Conservation (phyloP, 768 basidiomycete species). For the Termitomyces sp. region DNA sequence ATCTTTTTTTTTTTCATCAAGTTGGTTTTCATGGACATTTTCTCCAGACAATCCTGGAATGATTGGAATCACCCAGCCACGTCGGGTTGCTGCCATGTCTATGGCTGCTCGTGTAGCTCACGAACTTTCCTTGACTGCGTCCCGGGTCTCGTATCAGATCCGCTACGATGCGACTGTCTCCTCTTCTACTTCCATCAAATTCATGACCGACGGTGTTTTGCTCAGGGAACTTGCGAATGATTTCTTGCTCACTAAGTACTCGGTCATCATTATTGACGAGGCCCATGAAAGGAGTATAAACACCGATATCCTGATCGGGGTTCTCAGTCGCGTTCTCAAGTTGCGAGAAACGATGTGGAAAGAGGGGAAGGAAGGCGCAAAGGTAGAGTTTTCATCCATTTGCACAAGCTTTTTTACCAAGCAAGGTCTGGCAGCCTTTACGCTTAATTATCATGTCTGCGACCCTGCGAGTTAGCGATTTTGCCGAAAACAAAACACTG, state of each 20-base stretch:
- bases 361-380: constrained; percentile 63
- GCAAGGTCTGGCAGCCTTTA: constrained; percentile 51
- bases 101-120: constrained; percentile 92
- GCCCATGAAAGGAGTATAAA: constrained; percentile 98
- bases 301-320: constrained; percentile 95
- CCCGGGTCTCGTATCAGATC: constrained; percentile 92
- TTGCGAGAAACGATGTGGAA: constrained; percentile 89
- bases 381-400: constrained; percentile 37
- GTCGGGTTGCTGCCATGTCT: constrained; percentile 95
- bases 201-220: constrained; percentile 99
- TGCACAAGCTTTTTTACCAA: constrained; percentile 6
- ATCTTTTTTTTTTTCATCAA: neutral
- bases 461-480: constrained; percentile 90
- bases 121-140: constrained; percentile 81
- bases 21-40: constrained; percentile 1
- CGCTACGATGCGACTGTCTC: constrained; percentile 95
- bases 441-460: constrained; percentile 99
- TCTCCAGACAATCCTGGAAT: constrained; percentile 89
- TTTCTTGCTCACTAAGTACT: constrained; percentile 91
- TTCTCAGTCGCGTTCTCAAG: constrained; percentile 89
- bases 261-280: constrained; percentile 94
- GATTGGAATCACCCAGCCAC: constrained; percentile 96
- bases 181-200: constrained; percentile 88
- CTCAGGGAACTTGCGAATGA: constrained; percentile 89
- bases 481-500: constrained; percentile 77